A percentile compares a stretch with the other conserved stretches of the same genome.
phyloP scores from a whole-genome alignment of 1,284 basidiomycete genomes.

The Pseudozyma hubeiensis region DNA sequence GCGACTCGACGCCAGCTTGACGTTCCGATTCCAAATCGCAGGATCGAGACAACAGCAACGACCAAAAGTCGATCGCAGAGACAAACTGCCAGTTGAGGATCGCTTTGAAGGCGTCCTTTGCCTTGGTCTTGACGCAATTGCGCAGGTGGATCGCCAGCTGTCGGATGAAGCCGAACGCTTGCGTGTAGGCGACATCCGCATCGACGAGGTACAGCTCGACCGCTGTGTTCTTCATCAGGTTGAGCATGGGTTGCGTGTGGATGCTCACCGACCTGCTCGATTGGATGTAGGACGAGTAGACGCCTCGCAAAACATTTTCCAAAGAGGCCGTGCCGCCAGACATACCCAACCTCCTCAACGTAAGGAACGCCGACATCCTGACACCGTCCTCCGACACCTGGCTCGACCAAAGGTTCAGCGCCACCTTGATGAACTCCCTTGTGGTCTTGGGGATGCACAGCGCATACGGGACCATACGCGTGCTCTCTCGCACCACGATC shows the following conservation, averaged over 20 bases:
- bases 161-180: conserved; percentile 95
- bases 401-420: conserved; percentile 75
- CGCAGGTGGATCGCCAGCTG: conserved; percentile 93
- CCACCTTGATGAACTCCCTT: conserved; percentile 61
- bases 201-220: conserved; percentile 86
- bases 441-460: conserved; percentile 59
- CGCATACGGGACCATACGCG: conserved; percentile 64
- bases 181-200: conserved; percentile 81
- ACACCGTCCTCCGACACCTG: conserved; percentile 78
- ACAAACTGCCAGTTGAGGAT: conserved; percentile 92
- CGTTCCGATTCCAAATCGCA: conserved; percentile 53
- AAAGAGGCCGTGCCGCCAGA: conserved; percentile 83
- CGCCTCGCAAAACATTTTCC: conserved; percentile 88
- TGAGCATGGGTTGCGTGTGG: conserved; percentile 91
- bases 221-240: conserved; percentile 97
- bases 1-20: conserved; percentile 73
- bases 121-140: conserved; percentile 88
- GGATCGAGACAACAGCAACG: conserved; percentile 74
- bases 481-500: conserved; percentile 70
- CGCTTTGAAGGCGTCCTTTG: conserved; percentile 63
- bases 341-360: conserved; percentile 83
- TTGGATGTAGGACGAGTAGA: conserved; percentile 85
- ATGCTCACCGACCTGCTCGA: conserved; percentile 83
- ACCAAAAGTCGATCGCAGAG: conserved; percentile 97
- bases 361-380: conserved; percentile 87